Evolutionary conservation across 192 early-diverging fungal species (phyloP), one percentile per base, ranked within the genome.

Genomic region (Mortierella hygrophila): DNA sequence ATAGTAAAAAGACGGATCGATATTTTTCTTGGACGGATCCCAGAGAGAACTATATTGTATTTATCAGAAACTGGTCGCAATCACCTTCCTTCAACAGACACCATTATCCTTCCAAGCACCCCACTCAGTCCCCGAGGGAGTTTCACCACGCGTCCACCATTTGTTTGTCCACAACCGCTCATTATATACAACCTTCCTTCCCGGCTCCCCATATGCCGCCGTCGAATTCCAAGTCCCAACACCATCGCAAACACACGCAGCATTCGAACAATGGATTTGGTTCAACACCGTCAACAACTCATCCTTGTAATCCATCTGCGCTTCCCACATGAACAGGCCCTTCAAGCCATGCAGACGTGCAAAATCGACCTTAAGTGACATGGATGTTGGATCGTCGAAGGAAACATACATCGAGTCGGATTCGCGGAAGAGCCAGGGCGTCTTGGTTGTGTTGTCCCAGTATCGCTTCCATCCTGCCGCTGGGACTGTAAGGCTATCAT

Each of bases 341-440:
- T 88, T 91, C 37, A 95, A 82, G 1, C 73, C 82, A 42, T 89
- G 88, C 3, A 75, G 74, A 11, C 77, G 71, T 13, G 90, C 93
- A 73, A 88, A 88, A 0, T 90, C 87, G 6, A 93, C 92, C 74
- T 95, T 95, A 41, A 82, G 76, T 3, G 76, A 75, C 1, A 94
- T 40, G 7, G 93, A 93, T 21, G 82, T 76, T 4, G 90, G 93
- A 68, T 95, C 94, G 49, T 95, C 94, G 70, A 94, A 95, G 16
- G 93, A 92, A 26, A 95, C 88, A 57, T 91, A 95, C 4, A 89
- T 82, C 23, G 90, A 89, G 55, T 88, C 87, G 11, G 87, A 83
- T n/a, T 90, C 88, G 55, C 92, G 93, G 42, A 91, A 95, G 74
- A 95, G 79, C 89, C 93, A 94, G 11, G 94, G 94, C 3, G 91